These are phyloP conservation scores for Aspergillus fischeri DNA, from an alignment of 2,329 filamentous ascomycete species.

Conservation along the genomic window DNA sequence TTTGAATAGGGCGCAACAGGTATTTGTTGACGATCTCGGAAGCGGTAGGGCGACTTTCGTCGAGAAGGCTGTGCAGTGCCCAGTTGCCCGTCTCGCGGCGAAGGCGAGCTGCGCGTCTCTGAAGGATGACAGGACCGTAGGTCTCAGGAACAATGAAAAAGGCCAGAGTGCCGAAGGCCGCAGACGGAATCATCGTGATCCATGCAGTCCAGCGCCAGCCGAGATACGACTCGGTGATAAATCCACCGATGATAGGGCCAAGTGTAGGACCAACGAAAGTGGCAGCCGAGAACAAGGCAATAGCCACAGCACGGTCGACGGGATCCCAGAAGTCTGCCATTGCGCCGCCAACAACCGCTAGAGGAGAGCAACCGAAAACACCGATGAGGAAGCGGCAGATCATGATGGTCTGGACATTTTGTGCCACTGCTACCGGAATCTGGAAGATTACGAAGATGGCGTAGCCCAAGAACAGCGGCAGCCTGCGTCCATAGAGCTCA, in stretches of 20 bases:
- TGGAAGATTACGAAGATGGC: conserved; percentile 51
- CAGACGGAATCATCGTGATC: conserved; percentile 49
- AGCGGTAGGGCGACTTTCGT: conserved; percentile 40
- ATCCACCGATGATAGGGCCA: conserved; percentile 48
- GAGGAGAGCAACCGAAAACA: conserved; percentile 48
- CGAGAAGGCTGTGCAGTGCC: conserved; percentile 42
- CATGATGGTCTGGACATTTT: conserved; percentile 52
- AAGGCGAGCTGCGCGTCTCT: conserved; percentile 44
- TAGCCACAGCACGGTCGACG: conserved; percentile 44
- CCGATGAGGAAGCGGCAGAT: conserved; percentile 53
- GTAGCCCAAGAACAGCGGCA: conserved; percentile 48
- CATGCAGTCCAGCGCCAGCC: conserved; percentile 58
- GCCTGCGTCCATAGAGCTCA: conserved; percentile 49
- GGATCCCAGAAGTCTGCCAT: conserved; percentile 49
- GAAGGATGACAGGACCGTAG: conserved; percentile 47
- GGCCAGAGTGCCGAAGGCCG: conserved; percentile 40
- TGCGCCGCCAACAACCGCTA: conserved; percentile 49
- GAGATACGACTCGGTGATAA: conserved; percentile 46
- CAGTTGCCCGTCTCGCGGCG: conserved; percentile 46
- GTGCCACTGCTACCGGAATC: conserved; percentile 52
- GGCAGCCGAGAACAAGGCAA: conserved; percentile 41
- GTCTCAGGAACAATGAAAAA: conserved; percentile 50
- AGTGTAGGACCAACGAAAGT: conserved; percentile 49
- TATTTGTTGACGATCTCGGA: conserved; percentile 42
- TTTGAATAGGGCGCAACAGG: conserved; percentile 42